Base-by-base conservation (phyloP, 192 early-diverging fungal species). In the Chytriomyces hyalinus region DNA sequence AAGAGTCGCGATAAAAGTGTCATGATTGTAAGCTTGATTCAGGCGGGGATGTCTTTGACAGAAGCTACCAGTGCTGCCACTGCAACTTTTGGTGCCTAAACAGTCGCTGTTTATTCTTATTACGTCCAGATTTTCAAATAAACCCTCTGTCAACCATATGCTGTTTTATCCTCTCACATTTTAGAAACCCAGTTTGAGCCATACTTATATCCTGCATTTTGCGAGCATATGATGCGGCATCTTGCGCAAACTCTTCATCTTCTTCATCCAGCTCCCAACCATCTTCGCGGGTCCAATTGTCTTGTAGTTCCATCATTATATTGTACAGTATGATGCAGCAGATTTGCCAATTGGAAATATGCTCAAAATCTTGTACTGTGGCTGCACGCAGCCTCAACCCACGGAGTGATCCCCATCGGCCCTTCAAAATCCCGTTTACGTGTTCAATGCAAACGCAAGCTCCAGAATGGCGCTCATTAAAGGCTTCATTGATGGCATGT, bases 391-490 rank as follows among this genome's bases (percentile, higher is more conserved):
- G 61, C 15, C 73, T 20, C 44, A 62, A 46, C 24, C 48, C 61
- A 8, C 10, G 2, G 24, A 74, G 22, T 1, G 61, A 74, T 22
- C 2, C 62, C 61, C 73, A 74, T 66, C 45, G 9, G 7, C 61
- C 73, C 22, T 74, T 74, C 61, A 74, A 67, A 1, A 74, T 66
- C 45, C 73, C 61, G 49, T 64, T 62, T 26, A 74, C 61, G 26
- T 74, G 61, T 44, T 65, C 73, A 67, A 74, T 47, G n/a, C 47
- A 17, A n/a, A 74, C 48, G 0, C 73, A n/a, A 17, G 64, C 61
- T n/a, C 8, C 7, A 67, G 64, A 74, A 43, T 24, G 26, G 22
- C 4, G 1, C 61, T 67, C 73, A 49, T 47, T 65, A 66, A 74
- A 64, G 11, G 8, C 36, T 26, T 74, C 26, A 26, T 74, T 65